phyloP scores from a whole-genome alignment of 148 eudicot genomes.

The Spergularia bocconei region DNA sequence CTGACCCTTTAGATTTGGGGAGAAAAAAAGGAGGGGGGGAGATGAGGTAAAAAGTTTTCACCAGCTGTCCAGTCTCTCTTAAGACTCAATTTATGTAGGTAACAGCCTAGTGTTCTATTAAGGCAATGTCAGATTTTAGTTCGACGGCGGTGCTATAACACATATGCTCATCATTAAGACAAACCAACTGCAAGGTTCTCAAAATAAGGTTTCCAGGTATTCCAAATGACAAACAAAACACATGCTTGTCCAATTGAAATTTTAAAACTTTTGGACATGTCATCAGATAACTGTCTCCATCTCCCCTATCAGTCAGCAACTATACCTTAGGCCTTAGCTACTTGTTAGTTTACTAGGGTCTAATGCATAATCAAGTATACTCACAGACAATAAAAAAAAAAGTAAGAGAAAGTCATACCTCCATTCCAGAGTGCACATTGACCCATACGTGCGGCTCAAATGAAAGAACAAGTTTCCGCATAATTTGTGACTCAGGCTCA shows the following conservation, averaged over 20 bases:
- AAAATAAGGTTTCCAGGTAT: neutral
- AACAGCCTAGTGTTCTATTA: neutral
- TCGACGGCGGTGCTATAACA: neutral
- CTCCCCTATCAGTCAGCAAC: neutral
- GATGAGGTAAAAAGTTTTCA: neutral
- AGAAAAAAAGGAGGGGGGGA: too few species aligned
- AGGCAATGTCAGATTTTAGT: neutral
- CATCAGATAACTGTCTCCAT: neutral
- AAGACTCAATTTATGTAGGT: neutral
- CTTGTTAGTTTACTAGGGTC: neutral
- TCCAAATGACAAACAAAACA: too few species aligned
- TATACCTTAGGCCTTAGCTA: too few species aligned
- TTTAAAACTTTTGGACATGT: neutral
- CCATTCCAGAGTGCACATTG: constrained; percentile 98
- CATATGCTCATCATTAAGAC: neutral
- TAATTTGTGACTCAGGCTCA: constrained; percentile 90
- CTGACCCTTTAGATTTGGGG: too few species aligned
- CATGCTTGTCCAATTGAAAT: neutral
- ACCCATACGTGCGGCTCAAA: constrained; percentile 97
- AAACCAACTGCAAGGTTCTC: neutral
- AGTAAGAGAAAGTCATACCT: constrained; percentile 39
- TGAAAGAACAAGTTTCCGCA: constrained; percentile 70
- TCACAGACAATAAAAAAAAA: neutral
- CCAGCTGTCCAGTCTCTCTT: neutral
- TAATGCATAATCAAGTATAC: neutral